phyloP scores from a whole-genome alignment of 805 yeast genomes.

The Teunomyces panamensis region DNA sequence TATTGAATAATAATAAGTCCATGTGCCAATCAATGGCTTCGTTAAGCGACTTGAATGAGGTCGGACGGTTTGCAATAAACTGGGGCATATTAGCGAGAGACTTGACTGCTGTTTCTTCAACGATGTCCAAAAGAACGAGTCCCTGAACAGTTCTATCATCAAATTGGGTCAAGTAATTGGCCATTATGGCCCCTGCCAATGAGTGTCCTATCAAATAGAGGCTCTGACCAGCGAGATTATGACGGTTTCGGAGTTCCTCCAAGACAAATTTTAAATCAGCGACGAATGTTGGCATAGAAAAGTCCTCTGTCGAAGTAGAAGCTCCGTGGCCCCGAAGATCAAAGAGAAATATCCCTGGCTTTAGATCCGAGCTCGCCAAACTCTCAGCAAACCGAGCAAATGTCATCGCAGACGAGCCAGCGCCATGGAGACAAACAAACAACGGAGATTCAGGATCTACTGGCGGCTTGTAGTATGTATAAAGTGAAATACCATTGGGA shows the following conservation, averaged over 20 bases:
- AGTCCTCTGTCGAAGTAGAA: conserved; percentile 22
- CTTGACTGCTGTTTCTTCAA: conserved; percentile 84
- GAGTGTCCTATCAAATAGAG: conserved; percentile 83
- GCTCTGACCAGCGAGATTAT: conserved; percentile 17
- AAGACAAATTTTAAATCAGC: conserved; percentile 57
- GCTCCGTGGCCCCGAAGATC: conserved; percentile 88
- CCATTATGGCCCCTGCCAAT: conserved; percentile 82
- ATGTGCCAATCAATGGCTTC: conserved; percentile 84
- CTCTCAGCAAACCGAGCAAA: conserved; percentile 55
- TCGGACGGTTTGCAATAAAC: conserved; percentile 68
- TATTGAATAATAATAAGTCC: conserved; percentile 49
- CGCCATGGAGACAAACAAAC: conserved; percentile 87
- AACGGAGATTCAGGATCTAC: conserved; percentile 42
- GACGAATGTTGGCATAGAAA: conserved; percentile 49
- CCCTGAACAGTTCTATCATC: conserved; percentile 50
- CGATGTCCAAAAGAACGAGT: conserved; percentile 80
- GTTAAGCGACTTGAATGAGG: conserved; percentile 45
- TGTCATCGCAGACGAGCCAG: conserved; percentile 84
- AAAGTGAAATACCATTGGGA: conserved; percentile 14
- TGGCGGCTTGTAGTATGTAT: conserved; percentile 61
- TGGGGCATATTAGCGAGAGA: conserved; percentile 64
- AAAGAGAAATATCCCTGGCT: conserved; percentile 62
- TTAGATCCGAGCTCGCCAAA: conserved; percentile 18
- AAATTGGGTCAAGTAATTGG: conserved; percentile 43
- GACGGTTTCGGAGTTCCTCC: conserved; percentile 10